These are phyloP conservation scores for Pythium grandisporangium DNA, from an alignment of 352 stramenopile genomes.

Conservation along the genomic window DNA sequence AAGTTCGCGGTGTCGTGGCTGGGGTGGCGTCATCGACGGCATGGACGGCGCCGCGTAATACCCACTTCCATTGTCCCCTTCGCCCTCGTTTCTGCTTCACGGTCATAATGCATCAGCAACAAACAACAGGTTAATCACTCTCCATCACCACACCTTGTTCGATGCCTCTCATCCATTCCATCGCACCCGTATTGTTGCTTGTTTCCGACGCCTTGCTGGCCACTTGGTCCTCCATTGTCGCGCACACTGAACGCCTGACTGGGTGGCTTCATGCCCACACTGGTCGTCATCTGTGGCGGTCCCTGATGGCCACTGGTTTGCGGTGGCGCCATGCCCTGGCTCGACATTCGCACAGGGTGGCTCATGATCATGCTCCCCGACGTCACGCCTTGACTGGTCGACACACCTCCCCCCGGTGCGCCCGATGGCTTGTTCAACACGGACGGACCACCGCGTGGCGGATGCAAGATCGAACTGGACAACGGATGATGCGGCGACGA, in stretches of 20 bases:
- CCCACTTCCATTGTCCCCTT: slow-evolving; percentile 15
- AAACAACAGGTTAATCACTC: not conserved
- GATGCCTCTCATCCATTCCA: not conserved
- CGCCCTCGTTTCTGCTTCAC: slow-evolving; percentile 28
- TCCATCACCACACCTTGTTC: too few relatives aligned
- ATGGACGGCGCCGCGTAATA: slow-evolving; percentile 10
- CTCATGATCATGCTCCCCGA: slow-evolving; percentile 29
- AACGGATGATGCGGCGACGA: slow-evolving; percentile 63
- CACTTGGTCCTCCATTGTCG: slow-evolving; percentile 9
- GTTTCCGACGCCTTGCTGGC: not conserved
- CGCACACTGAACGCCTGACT: slow-evolving; percentile 17
- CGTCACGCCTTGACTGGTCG: slow-evolving; percentile 11
- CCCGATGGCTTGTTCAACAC: slow-evolving; percentile 45
- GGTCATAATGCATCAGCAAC: too few relatives aligned
- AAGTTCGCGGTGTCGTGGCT: slow-evolving; percentile 61
- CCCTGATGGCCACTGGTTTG: slow-evolving; percentile 26
- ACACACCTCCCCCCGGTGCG: slow-evolving; percentile 12
- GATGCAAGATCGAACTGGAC: slow-evolving; percentile 58
- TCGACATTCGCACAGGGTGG: slow-evolving; percentile 51
- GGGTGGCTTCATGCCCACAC: slow-evolving; percentile 19
- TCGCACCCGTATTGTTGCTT: not conserved
- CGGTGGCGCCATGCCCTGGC: slow-evolving; percentile 32
- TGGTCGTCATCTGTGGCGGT: slow-evolving; percentile 18
- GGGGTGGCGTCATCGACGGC: slow-evolving; percentile 14
- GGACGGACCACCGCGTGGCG: slow-evolving; percentile 39